Conservation (phyloP, 305 asterid genomes). For the Salvia sclarea region DNA sequence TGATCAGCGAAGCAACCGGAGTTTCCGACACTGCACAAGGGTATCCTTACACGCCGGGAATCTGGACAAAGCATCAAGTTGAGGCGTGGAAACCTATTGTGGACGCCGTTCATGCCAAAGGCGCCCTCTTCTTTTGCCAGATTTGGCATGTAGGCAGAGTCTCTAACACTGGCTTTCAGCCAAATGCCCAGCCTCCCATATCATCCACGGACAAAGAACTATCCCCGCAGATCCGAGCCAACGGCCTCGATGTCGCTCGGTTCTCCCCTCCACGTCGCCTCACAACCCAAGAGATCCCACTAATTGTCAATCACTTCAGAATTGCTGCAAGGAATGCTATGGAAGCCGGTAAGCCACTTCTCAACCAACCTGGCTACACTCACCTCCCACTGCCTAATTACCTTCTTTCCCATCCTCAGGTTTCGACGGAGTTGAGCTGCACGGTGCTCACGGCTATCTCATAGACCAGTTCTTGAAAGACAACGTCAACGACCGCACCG, state of each 20-base stretch:
- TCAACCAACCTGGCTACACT: no score
- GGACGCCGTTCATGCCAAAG: constrained; percentile 79
- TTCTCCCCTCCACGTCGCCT: constrained; percentile 64
- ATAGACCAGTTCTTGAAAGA: constrained; percentile 76
- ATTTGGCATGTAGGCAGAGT: constrained; percentile 71
- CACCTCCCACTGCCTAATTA: no score
- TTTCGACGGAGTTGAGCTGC: constrained; percentile 76
- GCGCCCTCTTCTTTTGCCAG: constrained; percentile 72
- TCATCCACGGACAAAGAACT: constrained; percentile 57
- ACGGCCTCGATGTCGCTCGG: constrained; percentile 38
- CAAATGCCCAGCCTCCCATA: constrained; percentile 65
- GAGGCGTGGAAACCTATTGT: constrained; percentile 86
- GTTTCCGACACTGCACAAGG: constrained; percentile 25
- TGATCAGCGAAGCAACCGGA: constrained; percentile 12
- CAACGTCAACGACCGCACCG: constrained; percentile 59
- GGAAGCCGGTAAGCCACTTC: constrained; percentile 53
- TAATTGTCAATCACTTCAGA: constrained; percentile 58
- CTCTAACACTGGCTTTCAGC: constrained; percentile 59
- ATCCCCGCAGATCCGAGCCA: constrained; percentile 43
- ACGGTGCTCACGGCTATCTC: constrained; percentile 68
- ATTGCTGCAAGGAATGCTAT: constrained; percentile 71
- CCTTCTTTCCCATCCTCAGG: constrained; percentile 39
- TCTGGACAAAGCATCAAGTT: constrained; percentile 75
- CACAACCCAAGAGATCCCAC: constrained; percentile 56
- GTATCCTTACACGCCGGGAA: constrained; percentile 54